A percentile compares a stretch with the other conserved stretches of the same genome.
Conservation (phyloP, 2,329 filamentous ascomycete genomes). For the Alternaria ethzedia region DNA sequence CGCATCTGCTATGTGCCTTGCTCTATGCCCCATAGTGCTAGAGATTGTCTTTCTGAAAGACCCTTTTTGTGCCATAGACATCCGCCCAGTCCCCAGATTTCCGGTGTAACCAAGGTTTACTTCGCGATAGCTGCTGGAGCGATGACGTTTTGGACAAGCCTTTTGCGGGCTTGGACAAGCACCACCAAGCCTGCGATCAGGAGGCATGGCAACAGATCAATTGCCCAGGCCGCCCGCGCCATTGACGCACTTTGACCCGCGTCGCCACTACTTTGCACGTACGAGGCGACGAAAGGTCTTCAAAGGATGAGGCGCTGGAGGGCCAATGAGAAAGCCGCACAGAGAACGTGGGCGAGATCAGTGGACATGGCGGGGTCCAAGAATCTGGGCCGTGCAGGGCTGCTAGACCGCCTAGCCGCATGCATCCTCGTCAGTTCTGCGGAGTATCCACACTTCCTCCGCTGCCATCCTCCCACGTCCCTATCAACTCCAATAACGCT, state of each 20-base stretch:
- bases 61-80: background rate
- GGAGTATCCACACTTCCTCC: conserved; percentile 2
- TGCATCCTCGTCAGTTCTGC: background rate
- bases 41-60: background rate
- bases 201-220: conserved; percentile 10
- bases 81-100: conserved; percentile 12
- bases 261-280: conserved; percentile 4
- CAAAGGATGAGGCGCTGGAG: conserved; percentile 2
- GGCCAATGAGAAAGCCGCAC: conserved; percentile 20
- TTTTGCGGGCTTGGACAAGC: conserved; percentile 23
- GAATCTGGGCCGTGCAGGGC: conserved; percentile 3
- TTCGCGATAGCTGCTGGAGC: background rate
- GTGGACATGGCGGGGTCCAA: conserved; percentile 15
- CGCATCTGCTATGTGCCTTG: conserved; percentile 1
- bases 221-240: background rate
- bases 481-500: background rate
- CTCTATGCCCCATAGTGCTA: conserved; percentile 1
- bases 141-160: conserved; percentile 23
- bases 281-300: background rate
- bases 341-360: conserved; percentile 15
- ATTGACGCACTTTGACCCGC: conserved; percentile 5
- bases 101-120: background rate
- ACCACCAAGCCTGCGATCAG: conserved; percentile 12
- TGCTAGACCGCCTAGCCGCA: background rate
- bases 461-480: conserved; percentile 5